These are phyloP conservation scores for Aspergillus sp. DNA, from an alignment of 2,329 filamentous ascomycete genomes.

Conservation along the genomic window DNA sequence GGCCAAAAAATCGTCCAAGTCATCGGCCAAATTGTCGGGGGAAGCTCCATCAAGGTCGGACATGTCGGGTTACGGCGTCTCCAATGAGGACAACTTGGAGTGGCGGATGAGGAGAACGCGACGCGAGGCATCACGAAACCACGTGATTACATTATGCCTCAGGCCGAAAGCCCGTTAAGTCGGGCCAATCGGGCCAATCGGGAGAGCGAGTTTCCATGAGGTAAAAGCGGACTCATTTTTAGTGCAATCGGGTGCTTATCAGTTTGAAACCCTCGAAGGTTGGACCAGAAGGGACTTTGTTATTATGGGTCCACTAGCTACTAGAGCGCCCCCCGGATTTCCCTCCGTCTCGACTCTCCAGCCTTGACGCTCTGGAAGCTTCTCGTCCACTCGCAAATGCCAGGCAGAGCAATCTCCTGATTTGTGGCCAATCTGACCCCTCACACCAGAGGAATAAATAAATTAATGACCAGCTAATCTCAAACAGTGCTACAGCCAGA, in stretches of 20 bases:
- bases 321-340: neutral
- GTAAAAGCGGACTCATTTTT: neutral
- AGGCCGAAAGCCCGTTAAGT: neutral
- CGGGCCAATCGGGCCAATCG: neutral
- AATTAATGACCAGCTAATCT: neutral
- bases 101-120: neutral
- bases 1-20: constrained; percentile 28
- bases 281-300: neutral
- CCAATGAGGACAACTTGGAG: neutral
- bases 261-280: neutral
- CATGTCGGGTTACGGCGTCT: constrained; percentile 23
- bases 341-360: neutral
- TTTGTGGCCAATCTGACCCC: neutral
- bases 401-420: neutral
- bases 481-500: neutral
- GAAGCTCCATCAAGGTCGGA: constrained; percentile 28
- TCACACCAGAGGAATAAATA: constrained; percentile 1
- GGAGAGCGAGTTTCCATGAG: neutral
- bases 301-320: neutral
- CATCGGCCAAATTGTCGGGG: constrained; percentile 32
- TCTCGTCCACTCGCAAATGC: neutral
- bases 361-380: neutral
- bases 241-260: neutral
- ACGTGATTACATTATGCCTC: constrained; percentile 12
- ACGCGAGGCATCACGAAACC: constrained; percentile 20